phyloP scores from a whole-genome alignment of 306 rosid genomes.

The Inga leiocalycina region DNA sequence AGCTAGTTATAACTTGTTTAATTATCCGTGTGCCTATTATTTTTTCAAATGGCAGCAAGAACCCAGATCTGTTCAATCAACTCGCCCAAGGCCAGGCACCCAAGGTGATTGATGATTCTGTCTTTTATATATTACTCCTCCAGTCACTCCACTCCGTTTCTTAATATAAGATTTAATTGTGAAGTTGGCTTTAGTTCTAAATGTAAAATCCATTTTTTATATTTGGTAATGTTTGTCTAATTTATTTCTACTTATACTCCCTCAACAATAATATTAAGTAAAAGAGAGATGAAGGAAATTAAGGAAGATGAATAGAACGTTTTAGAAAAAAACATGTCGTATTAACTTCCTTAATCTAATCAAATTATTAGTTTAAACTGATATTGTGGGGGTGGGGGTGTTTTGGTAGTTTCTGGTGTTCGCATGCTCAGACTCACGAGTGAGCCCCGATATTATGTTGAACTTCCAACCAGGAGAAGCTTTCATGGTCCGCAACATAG shows the following conservation, averaged over 20 bases:
- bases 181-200: too few species aligned
- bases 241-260: too few species aligned
- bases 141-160: too few species aligned
- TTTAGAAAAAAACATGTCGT: too few species aligned
- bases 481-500: conserved; percentile 67
- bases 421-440: conserved; percentile 82
- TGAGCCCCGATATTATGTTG: conserved; percentile 55
- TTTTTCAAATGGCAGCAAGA: conserved; percentile 40
- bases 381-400: background rate
- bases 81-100: conserved; percentile 60
- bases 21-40: background rate
- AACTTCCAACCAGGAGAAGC: conserved; percentile 74
- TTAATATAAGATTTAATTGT: too few species aligned
- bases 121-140: too few species aligned
- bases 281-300: too few species aligned
- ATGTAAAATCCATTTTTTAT: too few species aligned
- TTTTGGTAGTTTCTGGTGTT: conserved; percentile 60
- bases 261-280: too few species aligned
- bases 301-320: too few species aligned
- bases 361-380: background rate
- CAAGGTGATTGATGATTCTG: conserved; percentile 38
- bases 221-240: too few species aligned
- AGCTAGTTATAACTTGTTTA: background rate
- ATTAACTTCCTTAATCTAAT: too few species aligned
- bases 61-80: background rate